phyloP scores from a whole-genome alignment of 305 asterid species.

The Fraxinus ornus region DNA sequence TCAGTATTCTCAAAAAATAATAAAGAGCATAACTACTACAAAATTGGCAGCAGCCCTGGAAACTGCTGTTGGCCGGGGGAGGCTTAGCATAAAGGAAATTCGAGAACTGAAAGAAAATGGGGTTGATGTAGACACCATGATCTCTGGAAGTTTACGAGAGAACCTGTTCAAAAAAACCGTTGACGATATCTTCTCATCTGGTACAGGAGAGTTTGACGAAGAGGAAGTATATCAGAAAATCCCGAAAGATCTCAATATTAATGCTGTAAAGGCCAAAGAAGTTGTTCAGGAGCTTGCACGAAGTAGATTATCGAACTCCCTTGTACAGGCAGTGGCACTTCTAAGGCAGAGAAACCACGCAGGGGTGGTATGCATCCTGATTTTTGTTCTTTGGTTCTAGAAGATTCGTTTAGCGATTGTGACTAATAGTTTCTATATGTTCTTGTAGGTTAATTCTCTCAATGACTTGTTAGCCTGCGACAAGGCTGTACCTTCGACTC shows the following conservation, averaged over 20 bases:
- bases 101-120: conserved; percentile 84
- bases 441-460: conserved; percentile 72
- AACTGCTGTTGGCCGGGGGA: conserved; percentile 85
- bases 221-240: conserved; percentile 82
- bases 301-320: conserved; percentile 71
- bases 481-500: conserved; percentile 80
- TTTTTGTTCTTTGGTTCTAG: neutral
- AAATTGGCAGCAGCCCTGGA: conserved; percentile 89
- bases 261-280: conserved; percentile 60
- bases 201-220: conserved; percentile 90
- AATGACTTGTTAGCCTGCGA: conserved; percentile 91
- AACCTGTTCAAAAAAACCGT: conserved; percentile 75
- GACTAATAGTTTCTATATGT: conserved; percentile 1
- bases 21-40: conserved; percentile 65
- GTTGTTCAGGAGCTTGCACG: conserved; percentile 71
- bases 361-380: conserved; percentile 64
- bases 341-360: conserved; percentile 74
- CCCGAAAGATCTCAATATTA: conserved; percentile 76
- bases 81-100: conserved; percentile 85
- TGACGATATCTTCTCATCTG: conserved; percentile 78
- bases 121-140: conserved; percentile 71
- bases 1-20: conserved; percentile 77
- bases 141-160: conserved; percentile 72
- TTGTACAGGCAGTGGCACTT: conserved; percentile 81
- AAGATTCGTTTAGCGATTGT: neutral